Evolutionary conservation across 768 basidiomycete genomes (phyloP), one percentile per base, ranked within the genome.

Genomic region (Suillus hirtellus): DNA sequence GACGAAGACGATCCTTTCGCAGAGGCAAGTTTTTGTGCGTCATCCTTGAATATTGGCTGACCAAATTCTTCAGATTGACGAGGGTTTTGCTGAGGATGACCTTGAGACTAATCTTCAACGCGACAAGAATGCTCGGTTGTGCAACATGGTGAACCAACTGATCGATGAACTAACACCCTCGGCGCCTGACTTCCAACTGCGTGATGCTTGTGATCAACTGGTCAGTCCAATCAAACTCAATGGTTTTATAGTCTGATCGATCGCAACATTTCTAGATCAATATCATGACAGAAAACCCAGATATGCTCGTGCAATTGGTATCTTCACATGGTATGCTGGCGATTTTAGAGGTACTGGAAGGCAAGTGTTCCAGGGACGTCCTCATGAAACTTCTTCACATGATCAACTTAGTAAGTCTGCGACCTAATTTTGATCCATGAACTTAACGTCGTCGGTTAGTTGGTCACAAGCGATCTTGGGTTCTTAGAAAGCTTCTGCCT

Each of bases 1-100:
- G 95, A 96, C 63, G 95, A 96, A 60, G 93, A 95, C 60, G 95
- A 99, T 79, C 96, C 97, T 1, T 99, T 99, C 69, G 95, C 96
- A 2, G 93, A 95, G 80, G 93, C 93, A 67, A 62, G 69, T 55
- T 54, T 27, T 17, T 19, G 54, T 21, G 24, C 35, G 35, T 54
- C 54, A 15, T 58, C 52, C 43, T 34, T 40, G 6, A 31, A 44
- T 61, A 17, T 15, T 40, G 55, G 61, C 66, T 64, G 52, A 67
- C 61, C 52, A 59, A 44, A 1, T 35, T 46, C 8, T 10, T 60
- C 65, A 90, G 92, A 96, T 96, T 63, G 95, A 97, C 69, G 95
- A 96, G 79, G 92, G 90, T 8, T 96, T 95, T 68, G 89, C 87
- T 1, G 93, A 96, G 67, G 92, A 94, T 65, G 95, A 96, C 71